These are phyloP conservation scores for Zychaea mexicana DNA, from an alignment of 371 early-diverging fungal genomes.

Conservation along the genomic window DNA sequence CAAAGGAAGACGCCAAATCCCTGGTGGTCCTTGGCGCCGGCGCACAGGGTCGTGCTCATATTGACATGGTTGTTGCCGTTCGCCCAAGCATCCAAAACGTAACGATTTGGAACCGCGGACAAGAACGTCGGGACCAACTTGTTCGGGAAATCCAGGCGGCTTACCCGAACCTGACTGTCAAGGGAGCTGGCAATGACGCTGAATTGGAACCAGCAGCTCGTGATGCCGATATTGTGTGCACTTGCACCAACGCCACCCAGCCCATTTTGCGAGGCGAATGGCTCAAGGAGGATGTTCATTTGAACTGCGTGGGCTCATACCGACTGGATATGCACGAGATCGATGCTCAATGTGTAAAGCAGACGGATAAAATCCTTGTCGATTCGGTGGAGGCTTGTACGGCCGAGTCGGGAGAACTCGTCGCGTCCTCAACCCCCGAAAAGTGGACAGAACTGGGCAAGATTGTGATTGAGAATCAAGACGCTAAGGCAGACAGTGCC, in stretches of 20 bases:
- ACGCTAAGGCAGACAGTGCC: slow-evolving; percentile 11
- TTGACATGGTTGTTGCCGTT: slow-evolving; percentile 56
- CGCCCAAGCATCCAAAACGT: slow-evolving; percentile 43
- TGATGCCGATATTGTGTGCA: slow-evolving; percentile 60
- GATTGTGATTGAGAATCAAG: slow-evolving; percentile 23
- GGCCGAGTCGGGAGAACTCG: slow-evolving; percentile 61
- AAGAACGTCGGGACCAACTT: slow-evolving; percentile 40
- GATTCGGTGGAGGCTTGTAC: slow-evolving; percentile 55
- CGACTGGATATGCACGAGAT: slow-evolving; percentile 64
- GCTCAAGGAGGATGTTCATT: slow-evolving; percentile 54
- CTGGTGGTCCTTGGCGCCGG: slow-evolving; percentile 65
- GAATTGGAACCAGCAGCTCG: slow-evolving; percentile 43
- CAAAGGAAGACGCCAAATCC: slow-evolving; percentile 31
- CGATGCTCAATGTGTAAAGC: slow-evolving; percentile 47
- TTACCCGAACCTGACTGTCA: slow-evolving; percentile 28
- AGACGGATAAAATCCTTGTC: slow-evolving; percentile 44
- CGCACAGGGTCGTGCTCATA: slow-evolving; percentile 60
- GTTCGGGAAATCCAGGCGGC: slow-evolving; percentile 32
- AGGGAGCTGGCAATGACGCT: slow-evolving; percentile 29
- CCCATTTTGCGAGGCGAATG: slow-evolving; percentile 56
- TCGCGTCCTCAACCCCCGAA: slow-evolving; percentile 43
- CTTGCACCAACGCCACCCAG: slow-evolving; percentile 56
- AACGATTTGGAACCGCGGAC: slow-evolving; percentile 56
- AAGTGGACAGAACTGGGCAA: slow-evolving; percentile 52
- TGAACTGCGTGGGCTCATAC: slow-evolving; percentile 66